phyloP scores from a whole-genome alignment of 202 grass and related monocot genomes.

The Digitaria exilis region DNA sequence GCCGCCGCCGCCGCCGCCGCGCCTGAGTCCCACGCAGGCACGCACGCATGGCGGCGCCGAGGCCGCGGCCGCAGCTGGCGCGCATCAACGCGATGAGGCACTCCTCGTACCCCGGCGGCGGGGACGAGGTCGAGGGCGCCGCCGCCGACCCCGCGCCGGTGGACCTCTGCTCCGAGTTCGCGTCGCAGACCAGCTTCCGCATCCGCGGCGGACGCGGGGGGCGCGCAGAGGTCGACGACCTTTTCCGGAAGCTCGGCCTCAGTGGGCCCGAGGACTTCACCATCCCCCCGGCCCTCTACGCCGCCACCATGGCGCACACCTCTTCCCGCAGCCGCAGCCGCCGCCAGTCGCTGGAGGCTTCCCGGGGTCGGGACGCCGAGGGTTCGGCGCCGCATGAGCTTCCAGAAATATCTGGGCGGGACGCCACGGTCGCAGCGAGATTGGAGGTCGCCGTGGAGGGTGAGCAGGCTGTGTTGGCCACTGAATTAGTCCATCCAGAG shows the following conservation, averaged over 20 bases:
- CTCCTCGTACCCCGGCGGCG: constrained; percentile 40
- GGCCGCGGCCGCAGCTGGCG: constrained; percentile 49
- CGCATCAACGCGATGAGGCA: constrained; percentile 64
- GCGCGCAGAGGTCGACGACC: constrained; percentile 52
- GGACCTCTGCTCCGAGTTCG: constrained; percentile 13
- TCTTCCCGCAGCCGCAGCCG: constrained; percentile 16
- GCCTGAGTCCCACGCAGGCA: too few relatives aligned
- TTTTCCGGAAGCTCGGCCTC: constrained; percentile 73
- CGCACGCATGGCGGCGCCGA: constrained; percentile 46
- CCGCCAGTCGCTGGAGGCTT: constrained; percentile 21
- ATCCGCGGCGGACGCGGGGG: constrained; percentile 59
- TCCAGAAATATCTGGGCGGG: background rate
- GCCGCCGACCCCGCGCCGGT: constrained; percentile 6
- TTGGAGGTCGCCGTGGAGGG: background rate
- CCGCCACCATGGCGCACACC: constrained; percentile 50
- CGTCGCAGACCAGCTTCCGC: constrained; percentile 70
- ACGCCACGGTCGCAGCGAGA: background rate
- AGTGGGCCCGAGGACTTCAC: constrained; percentile 76
- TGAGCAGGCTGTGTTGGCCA: constrained; percentile 8
- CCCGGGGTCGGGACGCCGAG: background rate
- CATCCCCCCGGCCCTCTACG: constrained; percentile 71
- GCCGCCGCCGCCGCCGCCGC: too few relatives aligned
- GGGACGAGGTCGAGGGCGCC: background rate
- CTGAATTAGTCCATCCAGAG: background rate
- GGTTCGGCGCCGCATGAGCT: background rate